A percentile compares a stretch with the other conserved stretches of the same genome.
Conservation (phyloP, 192 early-diverging fungal genomes). For the Chytriomyces sp. region DNA sequence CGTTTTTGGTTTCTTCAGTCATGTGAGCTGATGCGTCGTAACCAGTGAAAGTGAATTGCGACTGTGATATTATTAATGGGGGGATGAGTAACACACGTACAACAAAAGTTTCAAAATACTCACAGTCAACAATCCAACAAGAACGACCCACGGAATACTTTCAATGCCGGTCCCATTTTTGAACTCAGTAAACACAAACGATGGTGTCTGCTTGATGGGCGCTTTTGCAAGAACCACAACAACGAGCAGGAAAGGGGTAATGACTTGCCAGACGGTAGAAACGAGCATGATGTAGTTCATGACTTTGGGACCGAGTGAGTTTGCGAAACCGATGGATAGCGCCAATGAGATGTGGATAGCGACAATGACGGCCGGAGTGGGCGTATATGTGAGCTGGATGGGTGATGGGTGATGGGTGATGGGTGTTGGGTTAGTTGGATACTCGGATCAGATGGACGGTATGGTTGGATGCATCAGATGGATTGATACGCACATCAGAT, state of each 20-base stretch:
- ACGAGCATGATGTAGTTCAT: slow-evolving; percentile 39
- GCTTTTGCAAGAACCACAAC: slow-evolving; percentile 39
- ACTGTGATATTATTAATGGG: too few species aligned
- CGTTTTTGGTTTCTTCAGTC: slow-evolving; percentile 48
- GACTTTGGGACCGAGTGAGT: slow-evolving; percentile 34
- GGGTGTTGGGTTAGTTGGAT: background rate
- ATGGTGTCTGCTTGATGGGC: slow-evolving; percentile 29
- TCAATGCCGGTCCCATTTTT: slow-evolving; percentile 40
- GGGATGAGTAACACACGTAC: too few species aligned
- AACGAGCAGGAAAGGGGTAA: slow-evolving; percentile 42
- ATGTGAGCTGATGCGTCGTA: slow-evolving; percentile 50
- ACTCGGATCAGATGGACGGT: background rate
- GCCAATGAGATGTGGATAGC: slow-evolving; percentile 18
- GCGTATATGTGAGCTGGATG: slow-evolving; percentile 11
- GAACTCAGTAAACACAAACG: slow-evolving; percentile 43
- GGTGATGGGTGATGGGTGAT: too few species aligned
- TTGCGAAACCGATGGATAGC: slow-evolving; percentile 25
- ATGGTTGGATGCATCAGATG: background rate
- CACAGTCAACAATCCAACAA: slow-evolving; percentile 44
- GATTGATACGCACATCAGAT: slow-evolving; percentile 1
- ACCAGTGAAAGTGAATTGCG: slow-evolving; percentile 36
- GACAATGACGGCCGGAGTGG: slow-evolving; percentile 23
- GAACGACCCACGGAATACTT: slow-evolving; percentile 28
- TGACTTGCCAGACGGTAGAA: slow-evolving; percentile 42
- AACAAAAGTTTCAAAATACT: slow-evolving; percentile 8